phyloP scores from a whole-genome alignment of 768 basidiomycete species.

The Boletus pseudopeckii region DNA sequence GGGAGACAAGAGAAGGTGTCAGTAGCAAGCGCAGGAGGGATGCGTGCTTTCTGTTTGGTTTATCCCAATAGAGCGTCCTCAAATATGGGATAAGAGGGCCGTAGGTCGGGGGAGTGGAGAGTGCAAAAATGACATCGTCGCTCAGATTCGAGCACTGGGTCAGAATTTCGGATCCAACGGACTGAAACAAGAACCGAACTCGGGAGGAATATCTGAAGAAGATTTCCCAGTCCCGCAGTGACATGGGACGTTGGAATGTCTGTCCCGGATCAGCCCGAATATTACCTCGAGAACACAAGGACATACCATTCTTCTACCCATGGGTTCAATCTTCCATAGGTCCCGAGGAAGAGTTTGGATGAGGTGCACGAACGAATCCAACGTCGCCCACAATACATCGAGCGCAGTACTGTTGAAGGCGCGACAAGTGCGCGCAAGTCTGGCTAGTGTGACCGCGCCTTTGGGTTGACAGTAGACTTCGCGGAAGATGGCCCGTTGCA shows the following conservation, averaged over 20 bases:
- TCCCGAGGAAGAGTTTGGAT: conserved; percentile 27
- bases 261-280: conserved; percentile 12
- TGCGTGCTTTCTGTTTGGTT: conserved; percentile 10
- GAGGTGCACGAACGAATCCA: conserved; percentile 22
- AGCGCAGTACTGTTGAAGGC: conserved; percentile 22
- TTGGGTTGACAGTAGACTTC: conserved; percentile 4
- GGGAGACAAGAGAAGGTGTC: conserved; percentile 19
- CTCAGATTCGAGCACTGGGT: conserved; percentile 4
- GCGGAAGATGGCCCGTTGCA: conserved; percentile 23
- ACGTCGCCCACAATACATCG: conserved; percentile 22
- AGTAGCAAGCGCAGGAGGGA: conserved; percentile 20
- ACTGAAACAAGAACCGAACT: conserved; percentile 12
- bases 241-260: conserved; percentile 26
- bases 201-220: conserved; percentile 28
- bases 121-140: conserved; percentile 24
- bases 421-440: conserved; percentile 26
- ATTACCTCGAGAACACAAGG: neutral
- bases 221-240: conserved; percentile 25
- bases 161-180: neutral
- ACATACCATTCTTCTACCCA: conserved; percentile 12
- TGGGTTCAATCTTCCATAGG: conserved; percentile 21
- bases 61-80: conserved; percentile 21
- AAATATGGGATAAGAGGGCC: conserved; percentile 22
- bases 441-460: conserved; percentile 13
- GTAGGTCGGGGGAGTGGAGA: conserved; percentile 21